Conservation (phyloP, 2,329 filamentous ascomycete species). For the Penicillium vulpinum region DNA sequence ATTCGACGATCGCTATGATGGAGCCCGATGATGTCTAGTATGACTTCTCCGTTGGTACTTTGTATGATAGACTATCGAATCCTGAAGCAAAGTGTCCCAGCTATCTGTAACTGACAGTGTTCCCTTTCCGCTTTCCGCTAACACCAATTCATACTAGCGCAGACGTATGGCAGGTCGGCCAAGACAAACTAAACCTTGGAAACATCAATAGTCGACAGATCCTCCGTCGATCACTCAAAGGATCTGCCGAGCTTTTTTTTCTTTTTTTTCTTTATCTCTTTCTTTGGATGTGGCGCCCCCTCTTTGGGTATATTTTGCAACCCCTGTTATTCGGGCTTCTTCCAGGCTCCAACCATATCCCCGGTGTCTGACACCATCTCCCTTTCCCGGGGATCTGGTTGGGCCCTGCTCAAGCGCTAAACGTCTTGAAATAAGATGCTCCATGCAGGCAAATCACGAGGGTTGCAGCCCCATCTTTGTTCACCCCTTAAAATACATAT, state of each 20-base stretch:
- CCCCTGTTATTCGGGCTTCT: not conserved
- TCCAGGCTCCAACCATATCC: constrained; percentile 10
- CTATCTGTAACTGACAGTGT: constrained; percentile 9
- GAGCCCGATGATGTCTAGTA: constrained; percentile 5
- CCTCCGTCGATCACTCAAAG: constrained; percentile 38
- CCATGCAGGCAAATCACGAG: constrained; percentile 27
- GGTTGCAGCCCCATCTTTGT: constrained; percentile 2
- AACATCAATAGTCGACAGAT: constrained; percentile 44
- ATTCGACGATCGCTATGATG: constrained; percentile 8
- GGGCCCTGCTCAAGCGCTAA: constrained; percentile 21
- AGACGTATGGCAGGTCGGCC: constrained; percentile 30
- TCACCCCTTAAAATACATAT: constrained; percentile 4
- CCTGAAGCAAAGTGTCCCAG: constrained; percentile 18
- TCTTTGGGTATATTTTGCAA: not conserved
- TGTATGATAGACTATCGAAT: constrained; percentile 19
- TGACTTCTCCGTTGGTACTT: too few species aligned
- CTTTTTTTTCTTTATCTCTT: constrained; percentile 17
- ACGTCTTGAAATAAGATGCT: constrained; percentile 20
- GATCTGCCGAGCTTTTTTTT: constrained; percentile 30
- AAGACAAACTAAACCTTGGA: constrained; percentile 37
- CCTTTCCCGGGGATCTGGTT: constrained; percentile 16
- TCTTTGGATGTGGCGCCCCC: constrained; percentile 8
- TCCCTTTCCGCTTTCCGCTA: constrained; percentile 4
- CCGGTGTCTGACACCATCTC: constrained; percentile 10
- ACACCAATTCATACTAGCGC: constrained; percentile 6